Evolutionary conservation across 2,329 filamentous ascomycete species (phyloP), one percentile per base, ranked within the genome.

Genomic region (Alternaria conjuncta): DNA sequence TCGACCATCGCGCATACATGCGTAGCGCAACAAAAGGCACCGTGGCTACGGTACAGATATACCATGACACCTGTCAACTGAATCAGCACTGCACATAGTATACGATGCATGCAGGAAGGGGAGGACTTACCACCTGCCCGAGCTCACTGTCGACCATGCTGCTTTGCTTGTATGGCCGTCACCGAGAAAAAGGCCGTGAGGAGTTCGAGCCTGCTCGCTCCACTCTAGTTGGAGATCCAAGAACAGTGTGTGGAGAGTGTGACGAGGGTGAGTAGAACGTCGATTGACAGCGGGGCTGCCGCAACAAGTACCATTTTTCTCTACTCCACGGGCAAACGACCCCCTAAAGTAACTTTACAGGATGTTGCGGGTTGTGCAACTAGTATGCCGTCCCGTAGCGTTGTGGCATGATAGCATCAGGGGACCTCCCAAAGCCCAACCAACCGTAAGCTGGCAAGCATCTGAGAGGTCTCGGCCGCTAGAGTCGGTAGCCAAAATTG

Each of bases 21-120:
- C 78, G 70, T 26, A 74, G 64, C 8, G 58, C 60, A 3, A 79
- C 65, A 23, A 80, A 79, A 15, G 73, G 63, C 5, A 73, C 28
- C 1, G 73, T 69, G 36, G 69, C 70, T 32, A 63, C 64, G 2
- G 68, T 83, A 41, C 68, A 77, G 44, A 82, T 78, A 20, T 81
- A 79, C 68, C 75, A 70, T 7, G 81, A 82, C 55, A 72, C 69
- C 44, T 74, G 47, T 32, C 20, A 47, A 18, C 20, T 20, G 20
- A 18, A 28, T 68, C 32, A 71, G 60, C 45, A n/a, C 57, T 49
- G 18, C 12, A 54, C 23, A 12, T 30, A 45, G 18, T 13, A 28
- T 18, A 49, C 18, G 26, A 56, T 21, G n/a, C 28, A 23, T 30
- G 32, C 21, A 44, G 41, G 32, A 43, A 32, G 32, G 21, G 15